Conservation (phyloP, 768 basidiomycete genomes). For the Pleurotus tuber-regium region DNA sequence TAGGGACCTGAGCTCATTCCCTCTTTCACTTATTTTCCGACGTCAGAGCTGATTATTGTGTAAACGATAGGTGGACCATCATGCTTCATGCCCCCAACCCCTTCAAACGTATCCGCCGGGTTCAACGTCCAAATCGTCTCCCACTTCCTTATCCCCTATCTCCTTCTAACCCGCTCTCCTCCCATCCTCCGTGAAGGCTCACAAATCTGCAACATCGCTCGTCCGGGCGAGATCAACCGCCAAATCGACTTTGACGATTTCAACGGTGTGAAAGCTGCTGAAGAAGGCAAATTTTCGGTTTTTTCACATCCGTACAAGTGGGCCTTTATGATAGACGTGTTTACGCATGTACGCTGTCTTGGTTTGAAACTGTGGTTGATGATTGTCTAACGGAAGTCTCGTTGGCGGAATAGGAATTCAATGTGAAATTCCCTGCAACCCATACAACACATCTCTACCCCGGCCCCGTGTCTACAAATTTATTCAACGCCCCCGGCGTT, state of each 20-base stretch:
- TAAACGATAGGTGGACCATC: neutral
- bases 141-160: neutral
- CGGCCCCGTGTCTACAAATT: neutral
- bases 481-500: neutral
- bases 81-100: neutral
- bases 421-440: neutral
- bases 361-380: neutral
- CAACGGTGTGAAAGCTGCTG: neutral
- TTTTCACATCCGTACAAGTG: neutral
- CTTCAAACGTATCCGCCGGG: neutral
- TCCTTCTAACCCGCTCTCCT: neutral
- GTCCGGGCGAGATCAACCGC: neutral
- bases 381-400: too few relatives aligned
- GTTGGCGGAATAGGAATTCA: conserved; percentile 1
- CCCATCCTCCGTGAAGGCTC: neutral
- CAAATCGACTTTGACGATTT: neutral
- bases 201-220: neutral
- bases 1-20: too few relatives aligned
- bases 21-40: neutral
- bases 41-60: neutral
- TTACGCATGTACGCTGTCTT: neutral
- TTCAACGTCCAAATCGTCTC: neutral
- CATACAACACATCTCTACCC: neutral
- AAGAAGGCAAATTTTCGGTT: neutral
- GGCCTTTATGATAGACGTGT: neutral